Evolutionary conservation across 306 rosid species (phyloP).

Genomic region (Ormosia semicastrata): DNA sequence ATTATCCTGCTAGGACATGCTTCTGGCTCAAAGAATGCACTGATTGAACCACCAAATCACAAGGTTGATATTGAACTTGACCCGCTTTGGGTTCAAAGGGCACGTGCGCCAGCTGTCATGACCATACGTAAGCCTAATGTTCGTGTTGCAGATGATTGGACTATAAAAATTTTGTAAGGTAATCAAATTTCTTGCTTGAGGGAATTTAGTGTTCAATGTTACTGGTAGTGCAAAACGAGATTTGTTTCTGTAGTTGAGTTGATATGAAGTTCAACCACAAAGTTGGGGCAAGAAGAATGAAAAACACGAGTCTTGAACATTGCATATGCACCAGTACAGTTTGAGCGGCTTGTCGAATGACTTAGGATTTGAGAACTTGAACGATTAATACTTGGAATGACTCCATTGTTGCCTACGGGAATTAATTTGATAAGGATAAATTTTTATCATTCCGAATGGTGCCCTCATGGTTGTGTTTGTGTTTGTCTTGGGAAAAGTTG

Average conservation of each 20-base stretch:
- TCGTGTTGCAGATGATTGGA: constrained; percentile 71
- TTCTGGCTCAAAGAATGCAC: constrained; percentile 53
- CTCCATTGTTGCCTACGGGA: constrained; percentile 10
- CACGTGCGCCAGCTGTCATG: constrained; percentile 31
- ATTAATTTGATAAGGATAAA: constrained; percentile 20
- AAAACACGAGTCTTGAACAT: constrained; percentile 2
- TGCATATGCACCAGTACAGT: neutral
- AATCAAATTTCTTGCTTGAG: neutral
- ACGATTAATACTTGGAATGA: constrained; percentile 11
- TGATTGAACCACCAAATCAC: constrained; percentile 63
- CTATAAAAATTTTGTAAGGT: constrained; percentile 52
- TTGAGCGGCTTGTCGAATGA: constrained; percentile 23
- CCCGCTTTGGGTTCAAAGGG: constrained; percentile 64
- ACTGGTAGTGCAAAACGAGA: constrained; percentile 1
- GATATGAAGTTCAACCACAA: constrained; percentile 14
- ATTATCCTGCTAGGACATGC: constrained; percentile 78
- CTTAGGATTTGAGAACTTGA: constrained; percentile 16
- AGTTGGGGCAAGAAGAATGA: constrained; percentile 9
- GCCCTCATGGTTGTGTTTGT: neutral
- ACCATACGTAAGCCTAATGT: constrained; percentile 84
- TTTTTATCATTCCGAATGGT: constrained; percentile 1
- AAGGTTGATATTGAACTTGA: constrained; percentile 60
- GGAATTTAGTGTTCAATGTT: neutral
- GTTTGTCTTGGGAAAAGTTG: neutral
- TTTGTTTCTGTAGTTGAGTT: constrained; percentile 23